Base-by-base conservation (phyloP, 352 stramenopile species). In the Globisporangium radiosum region DNA sequence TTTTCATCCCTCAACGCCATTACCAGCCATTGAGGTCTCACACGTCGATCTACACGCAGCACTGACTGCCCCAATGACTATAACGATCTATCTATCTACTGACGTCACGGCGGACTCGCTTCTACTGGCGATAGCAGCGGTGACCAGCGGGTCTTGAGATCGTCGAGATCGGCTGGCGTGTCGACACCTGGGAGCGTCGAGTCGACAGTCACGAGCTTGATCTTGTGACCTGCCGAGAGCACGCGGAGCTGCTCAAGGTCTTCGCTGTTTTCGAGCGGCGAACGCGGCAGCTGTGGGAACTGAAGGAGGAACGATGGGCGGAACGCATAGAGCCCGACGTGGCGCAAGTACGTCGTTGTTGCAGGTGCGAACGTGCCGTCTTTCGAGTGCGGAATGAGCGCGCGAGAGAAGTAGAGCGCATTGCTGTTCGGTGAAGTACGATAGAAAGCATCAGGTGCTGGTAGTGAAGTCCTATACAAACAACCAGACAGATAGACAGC, bases 211-310 rank as follows among this genome's bases (percentile, higher is more conserved):
- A 90, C 75, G 45, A 92, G 60, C 52, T 80, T 76, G 66, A 94
- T 94, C 52, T 72, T 76, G 66, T 87, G 70, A 0, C 85, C 85
- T 33, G 80, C 76, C 19, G 80, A 88, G n/a, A 95, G 66, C 51
- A 92, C 80, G n/a, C 85, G 81, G 7, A 95, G 64, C 47, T 95
- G 83, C 70, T 95, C 83, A 17, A 95, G 76, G 59, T 92, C 85
- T 64, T 95, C 84, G 47, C 60, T 69, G 11, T 74, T 59, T 60
- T 93, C 81, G 3, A 92, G 69, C 6, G 66, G 40, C 15, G 75
- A 90, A 17, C 54, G 52, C 38, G 72, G 71, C 56, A 95, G 72
- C 10, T 66, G 74, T 43, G 78, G 78, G 62, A 89, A 93, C 42
- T 83, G 62, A 9, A 89, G 62, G 42, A 93, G 58, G 44, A 93